A percentile compares a stretch with the other conserved stretches of the same genome.
phyloP scores from a whole-genome alignment of 1,284 basidiomycete genomes.

The Ustilago sp. region DNA sequence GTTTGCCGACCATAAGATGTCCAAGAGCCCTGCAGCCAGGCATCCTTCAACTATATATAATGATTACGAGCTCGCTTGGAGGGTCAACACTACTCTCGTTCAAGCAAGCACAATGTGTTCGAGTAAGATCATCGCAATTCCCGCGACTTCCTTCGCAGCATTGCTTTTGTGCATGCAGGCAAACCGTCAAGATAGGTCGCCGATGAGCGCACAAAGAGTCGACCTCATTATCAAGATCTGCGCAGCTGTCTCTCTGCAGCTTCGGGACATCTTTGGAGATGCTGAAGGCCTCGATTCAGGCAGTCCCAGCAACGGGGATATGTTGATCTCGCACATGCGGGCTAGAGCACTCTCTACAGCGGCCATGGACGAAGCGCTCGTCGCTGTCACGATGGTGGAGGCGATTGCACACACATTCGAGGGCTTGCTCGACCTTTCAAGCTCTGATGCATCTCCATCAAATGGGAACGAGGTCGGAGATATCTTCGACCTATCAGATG shows the following conservation, averaged over 20 bases:
- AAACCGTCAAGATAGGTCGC: too few relatives aligned
- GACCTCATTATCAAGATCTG: slow-evolving; percentile 17
- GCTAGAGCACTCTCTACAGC: neutral
- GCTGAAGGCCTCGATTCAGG: too few relatives aligned
- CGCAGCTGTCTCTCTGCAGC: slow-evolving; percentile 22
- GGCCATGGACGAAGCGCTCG: neutral
- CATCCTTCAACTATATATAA: neutral
- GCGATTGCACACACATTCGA: slow-evolving; percentile 11
- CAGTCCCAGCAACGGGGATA: neutral
- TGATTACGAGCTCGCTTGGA: neutral
- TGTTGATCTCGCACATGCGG: neutral
- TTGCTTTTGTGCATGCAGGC: slow-evolving; percentile 17
- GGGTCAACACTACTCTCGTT: neutral
- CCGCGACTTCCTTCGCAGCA: slow-evolving; percentile 15
- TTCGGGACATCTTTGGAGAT: slow-evolving; percentile 16
- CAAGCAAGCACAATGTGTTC: neutral
- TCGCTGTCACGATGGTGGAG: slow-evolving; percentile 24
- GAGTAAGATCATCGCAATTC: neutral
- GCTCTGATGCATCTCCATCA: neutral
- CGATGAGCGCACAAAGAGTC: slow-evolving; percentile 2
- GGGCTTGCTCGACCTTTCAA: slow-evolving; percentile 2
- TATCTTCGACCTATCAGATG: neutral
- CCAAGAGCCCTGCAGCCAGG: neutral
- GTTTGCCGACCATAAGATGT: neutral
- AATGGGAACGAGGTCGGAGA: neutral